phyloP scores from a whole-genome alignment of 228 moss, liverwort and hornwort genomes.

The Sphagnum magellanicum region DNA sequence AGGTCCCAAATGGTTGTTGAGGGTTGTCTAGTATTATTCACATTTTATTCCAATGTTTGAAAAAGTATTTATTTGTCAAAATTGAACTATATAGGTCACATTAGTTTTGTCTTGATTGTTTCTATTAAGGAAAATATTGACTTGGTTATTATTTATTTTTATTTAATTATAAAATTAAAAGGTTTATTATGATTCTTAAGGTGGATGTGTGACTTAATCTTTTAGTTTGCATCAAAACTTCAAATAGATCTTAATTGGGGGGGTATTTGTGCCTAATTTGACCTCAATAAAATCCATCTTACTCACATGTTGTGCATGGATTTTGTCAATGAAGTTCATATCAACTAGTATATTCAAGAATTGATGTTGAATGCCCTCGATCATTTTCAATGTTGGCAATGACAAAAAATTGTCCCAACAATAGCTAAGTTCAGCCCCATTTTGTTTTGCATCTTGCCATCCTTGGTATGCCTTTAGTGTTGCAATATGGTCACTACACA shows the following conservation, averaged over 20 bases:
- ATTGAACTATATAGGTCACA: too few species aligned
- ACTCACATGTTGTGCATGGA: slow-evolving; percentile 27
- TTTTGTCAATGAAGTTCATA: slow-evolving; percentile 63
- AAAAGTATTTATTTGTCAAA: not conserved
- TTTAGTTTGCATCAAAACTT: too few species aligned
- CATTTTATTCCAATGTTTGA: not conserved
- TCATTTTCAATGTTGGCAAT: slow-evolving; percentile 45
- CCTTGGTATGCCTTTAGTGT: slow-evolving; percentile 58
- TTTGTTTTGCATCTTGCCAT: slow-evolving; percentile 68
- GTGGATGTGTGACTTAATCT: too few species aligned
- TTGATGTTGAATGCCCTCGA: slow-evolving; percentile 62
- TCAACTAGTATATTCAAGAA: slow-evolving; percentile 60
- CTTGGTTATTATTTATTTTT: too few species aligned
- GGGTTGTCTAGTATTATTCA: too few species aligned
- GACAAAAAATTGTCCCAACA: slow-evolving; percentile 87
- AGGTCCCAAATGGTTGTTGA: too few species aligned
- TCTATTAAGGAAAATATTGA: too few species aligned
- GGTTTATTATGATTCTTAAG: too few species aligned
- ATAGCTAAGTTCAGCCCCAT: slow-evolving; percentile 47
- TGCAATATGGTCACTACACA: slow-evolving; percentile 70
- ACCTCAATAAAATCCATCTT: not conserved
- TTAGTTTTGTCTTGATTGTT: too few species aligned
- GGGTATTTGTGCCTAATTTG: too few species aligned
- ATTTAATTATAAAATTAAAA: too few species aligned
- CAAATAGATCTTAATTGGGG: too few species aligned